Base-by-base conservation (phyloP, 176 grass and related monocot genomes). In the Cenchrus fungigraminus region DNA sequence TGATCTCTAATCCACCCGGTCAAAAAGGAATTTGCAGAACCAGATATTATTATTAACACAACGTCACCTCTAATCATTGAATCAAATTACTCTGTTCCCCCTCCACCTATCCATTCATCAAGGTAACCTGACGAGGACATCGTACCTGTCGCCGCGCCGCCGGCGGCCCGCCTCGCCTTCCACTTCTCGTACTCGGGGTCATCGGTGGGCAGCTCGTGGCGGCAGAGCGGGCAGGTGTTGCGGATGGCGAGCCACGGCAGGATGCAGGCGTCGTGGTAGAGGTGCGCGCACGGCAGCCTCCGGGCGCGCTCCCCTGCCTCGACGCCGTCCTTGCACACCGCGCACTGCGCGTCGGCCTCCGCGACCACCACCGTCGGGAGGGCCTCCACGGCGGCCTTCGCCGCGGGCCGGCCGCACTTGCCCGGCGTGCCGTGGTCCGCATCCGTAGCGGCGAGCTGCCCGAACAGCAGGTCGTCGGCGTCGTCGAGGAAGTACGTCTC, bases 151-250 rank as follows among this genome's bases (percentile, higher is more conserved):
- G 79, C 66, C 58, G 25, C 51, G 37, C 59, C 85, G 47, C 3
- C 65, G 50, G 28, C 12, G 44, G 59, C 89, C 37, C 44, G 73
- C 79, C 61, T 78, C 6, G 82, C 90, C 71, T 71, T 94, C 90
- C 83, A 90, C 77, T 60, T 92, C 87, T 97, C 94, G 75, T 92
- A 92, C 19, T 92, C 85, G 50, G 49, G 82, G 80, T 97, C 94
- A 43, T 97, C 94, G 20, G 92, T 92, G 17, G 92, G 91, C 79
- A 97, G 84, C 78, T 97, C 92, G 56, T 88, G 91, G 72, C 94
- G 92, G 69, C 94, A 97, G 20, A 97, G 90, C n/a, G 94, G 94
- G 65, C 94, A 97, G 9, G 94, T 97, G 58, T 94, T 97, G 74
- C 92, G 88, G 81, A 97, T 94, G 32, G 74, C 87, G 40, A 97